Evolutionary conservation across 495 filamentous ascomycete genomes (phyloP).

Genomic region (Annulohypoxylon maeteangense): DNA sequence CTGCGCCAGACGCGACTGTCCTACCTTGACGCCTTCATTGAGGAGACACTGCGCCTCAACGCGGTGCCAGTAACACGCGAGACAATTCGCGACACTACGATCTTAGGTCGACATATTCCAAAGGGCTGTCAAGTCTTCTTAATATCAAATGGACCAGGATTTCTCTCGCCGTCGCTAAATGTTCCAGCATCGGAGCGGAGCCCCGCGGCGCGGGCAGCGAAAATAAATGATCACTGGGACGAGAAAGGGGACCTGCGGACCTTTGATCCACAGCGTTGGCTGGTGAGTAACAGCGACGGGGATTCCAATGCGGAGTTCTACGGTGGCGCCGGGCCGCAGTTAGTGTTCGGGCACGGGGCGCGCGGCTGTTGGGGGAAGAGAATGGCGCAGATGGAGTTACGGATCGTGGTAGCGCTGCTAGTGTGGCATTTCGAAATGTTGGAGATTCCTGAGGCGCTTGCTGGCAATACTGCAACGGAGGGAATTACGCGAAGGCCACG

Average conservation of each 20-base stretch:
- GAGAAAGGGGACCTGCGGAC: slow-evolving; percentile 29
- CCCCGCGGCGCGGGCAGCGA: background rate
- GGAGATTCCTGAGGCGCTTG: background rate
- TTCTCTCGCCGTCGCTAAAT: background rate
- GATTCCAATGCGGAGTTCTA: slow-evolving; percentile 49
- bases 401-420: background rate
- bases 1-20: background rate
- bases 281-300: slow-evolving; percentile 9
- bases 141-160: background rate
- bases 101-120: background rate
- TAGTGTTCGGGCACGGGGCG: slow-evolving; percentile 48
- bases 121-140: slow-evolving; percentile 44
- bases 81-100: background rate
- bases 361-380: slow-evolving; percentile 45
- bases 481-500: background rate
- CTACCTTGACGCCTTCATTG: background rate
- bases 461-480: background rate
- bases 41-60: background rate
- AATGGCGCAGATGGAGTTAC: background rate
- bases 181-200: background rate
- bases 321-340: slow-evolving; percentile 39
- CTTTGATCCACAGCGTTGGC: slow-evolving; percentile 52
- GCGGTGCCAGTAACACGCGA: background rate
- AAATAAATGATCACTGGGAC: background rate
- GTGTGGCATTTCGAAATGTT: background rate